A percentile compares a stretch with the other conserved stretches of the same genome.
phyloP scores from a whole-genome alignment of 306 rosid species.

The Echinosophora koreensis region DNA sequence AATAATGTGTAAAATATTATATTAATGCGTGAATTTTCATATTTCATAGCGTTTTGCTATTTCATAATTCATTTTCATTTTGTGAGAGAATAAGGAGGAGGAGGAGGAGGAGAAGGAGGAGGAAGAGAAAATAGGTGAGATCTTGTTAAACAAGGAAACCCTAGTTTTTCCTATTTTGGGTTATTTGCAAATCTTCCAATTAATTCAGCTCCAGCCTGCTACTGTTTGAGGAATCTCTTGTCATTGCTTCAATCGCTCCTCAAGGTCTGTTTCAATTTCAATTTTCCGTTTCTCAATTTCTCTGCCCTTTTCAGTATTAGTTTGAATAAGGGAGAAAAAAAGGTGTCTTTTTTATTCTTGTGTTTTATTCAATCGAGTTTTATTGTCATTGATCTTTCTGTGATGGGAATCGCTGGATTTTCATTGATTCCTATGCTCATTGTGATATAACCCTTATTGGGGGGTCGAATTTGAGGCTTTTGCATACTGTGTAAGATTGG shows the following conservation, averaged over 20 bases:
- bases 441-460: slow-evolving; percentile 47
- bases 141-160: slow-evolving; percentile 60
- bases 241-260: slow-evolving; percentile 49
- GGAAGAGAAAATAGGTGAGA: slow-evolving; percentile 37
- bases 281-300: slow-evolving; percentile 32
- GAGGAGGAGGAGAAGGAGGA: slow-evolving; percentile 13
- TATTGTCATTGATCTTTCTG: slow-evolving; percentile 45
- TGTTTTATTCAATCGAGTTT: slow-evolving; percentile 18
- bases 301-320: slow-evolving; percentile 24
- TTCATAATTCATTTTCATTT: slow-evolving; percentile 42
- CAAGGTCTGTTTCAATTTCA: slow-evolving; percentile 47
- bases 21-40: slow-evolving; percentile 50
- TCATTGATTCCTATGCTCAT: slow-evolving; percentile 40
- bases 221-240: slow-evolving; percentile 47
- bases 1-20: slow-evolving; percentile 35
- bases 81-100: slow-evolving; percentile 36
- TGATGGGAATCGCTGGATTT: slow-evolving; percentile 28
- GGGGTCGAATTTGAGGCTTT: slow-evolving; percentile 59
- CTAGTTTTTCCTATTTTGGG: slow-evolving; percentile 51
- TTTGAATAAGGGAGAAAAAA: neutral
- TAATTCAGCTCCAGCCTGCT: slow-evolving; percentile 45
- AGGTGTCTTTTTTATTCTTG: neutral
- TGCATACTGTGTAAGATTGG: slow-evolving; percentile 48
- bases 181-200: slow-evolving; percentile 32
- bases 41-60: slow-evolving; percentile 44